Evolutionary conservation across 441 rosid genomes (phyloP).

Genomic region (Gossypium lobatum): DNA sequence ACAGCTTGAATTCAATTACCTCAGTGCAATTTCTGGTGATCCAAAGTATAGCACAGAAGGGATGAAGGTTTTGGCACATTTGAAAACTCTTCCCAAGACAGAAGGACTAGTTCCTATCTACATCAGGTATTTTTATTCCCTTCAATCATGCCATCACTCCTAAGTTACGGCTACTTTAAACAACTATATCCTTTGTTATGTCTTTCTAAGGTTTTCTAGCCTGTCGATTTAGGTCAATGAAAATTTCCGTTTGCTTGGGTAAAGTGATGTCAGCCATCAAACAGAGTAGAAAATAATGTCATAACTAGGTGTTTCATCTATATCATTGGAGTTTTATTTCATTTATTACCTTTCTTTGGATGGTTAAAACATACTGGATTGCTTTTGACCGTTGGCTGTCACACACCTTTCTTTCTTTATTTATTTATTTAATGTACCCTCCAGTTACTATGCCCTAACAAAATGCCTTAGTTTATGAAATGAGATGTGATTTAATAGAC

Average conservation of each 20-base stretch:
- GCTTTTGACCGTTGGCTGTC: background rate
- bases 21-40: conserved; percentile 83
- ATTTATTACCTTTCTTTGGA: background rate
- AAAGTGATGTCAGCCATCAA: background rate
- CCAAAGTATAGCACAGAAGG: conserved; percentile 76
- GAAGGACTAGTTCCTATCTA: conserved; percentile 95
- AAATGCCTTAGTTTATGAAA: background rate
- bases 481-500: background rate
- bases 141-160: background rate
- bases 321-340: background rate
- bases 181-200: background rate
- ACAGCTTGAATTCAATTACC: conserved; percentile 96
- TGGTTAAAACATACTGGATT: background rate
- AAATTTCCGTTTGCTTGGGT: background rate
- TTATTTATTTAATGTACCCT: background rate
- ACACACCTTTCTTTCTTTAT: background rate
- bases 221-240: background rate
- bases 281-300: background rate
- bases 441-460: background rate
- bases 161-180: background rate
- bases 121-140: conserved; percentile 53
- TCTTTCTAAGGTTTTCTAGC: conserved; percentile 1
- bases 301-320: background rate
- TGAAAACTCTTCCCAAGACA: conserved; percentile 75
- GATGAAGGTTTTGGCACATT: conserved; percentile 91